Base-by-base conservation (phyloP, 2,329 filamentous ascomycete species). In the Aspergillus cejpii region DNA sequence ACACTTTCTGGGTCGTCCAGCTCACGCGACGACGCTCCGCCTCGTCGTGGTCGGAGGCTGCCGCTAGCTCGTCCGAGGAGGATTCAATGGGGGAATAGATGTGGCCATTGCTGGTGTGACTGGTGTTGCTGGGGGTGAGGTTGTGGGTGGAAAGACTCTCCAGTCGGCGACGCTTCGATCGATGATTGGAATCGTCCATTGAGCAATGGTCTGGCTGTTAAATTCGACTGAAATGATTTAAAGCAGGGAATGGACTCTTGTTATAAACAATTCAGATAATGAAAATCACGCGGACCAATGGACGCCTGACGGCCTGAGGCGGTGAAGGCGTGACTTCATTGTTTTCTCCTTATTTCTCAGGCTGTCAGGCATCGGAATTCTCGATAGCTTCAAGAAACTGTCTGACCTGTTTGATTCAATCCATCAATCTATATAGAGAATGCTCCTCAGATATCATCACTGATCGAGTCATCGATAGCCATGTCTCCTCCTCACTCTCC, bases 41-140 rank as follows among this genome's bases (percentile, higher is more conserved):
- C 47, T 66, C 63, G 19, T 65, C 59, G 43, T 62, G 61, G 36
- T 63, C 61, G 38, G 64, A 65, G 48, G 48, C 55, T 12, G 59
- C 63, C 31, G 63, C 62, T 29, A 69, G 60, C 54, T 70, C 68
- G 48, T 69, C 67, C 39, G 66, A 63, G 17, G 66, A 69, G n/a
- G 63, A 65, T 47, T 65, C 60, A 12, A 48, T 42, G 28, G 58
- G 59, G 3, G 64, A 60, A 39, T 53, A 50, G 44, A 52, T 46
- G 29, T 42, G 48, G 28, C 46, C 51, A 39, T 55, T 24, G 23
- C 23, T 24, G 23, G 23, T 24, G 17, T 19, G 10, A 3, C 10
- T 31, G 17, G 6, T 6, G n/a, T 46, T 17, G 36, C 46, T 34
- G 12, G 44, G 39, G 23, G 39, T 37, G 14, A 28, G 5, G 14